phyloP scores from a whole-genome alignment of 2,329 filamentous ascomycete species.

The Xylariaceae sp. region DNA sequence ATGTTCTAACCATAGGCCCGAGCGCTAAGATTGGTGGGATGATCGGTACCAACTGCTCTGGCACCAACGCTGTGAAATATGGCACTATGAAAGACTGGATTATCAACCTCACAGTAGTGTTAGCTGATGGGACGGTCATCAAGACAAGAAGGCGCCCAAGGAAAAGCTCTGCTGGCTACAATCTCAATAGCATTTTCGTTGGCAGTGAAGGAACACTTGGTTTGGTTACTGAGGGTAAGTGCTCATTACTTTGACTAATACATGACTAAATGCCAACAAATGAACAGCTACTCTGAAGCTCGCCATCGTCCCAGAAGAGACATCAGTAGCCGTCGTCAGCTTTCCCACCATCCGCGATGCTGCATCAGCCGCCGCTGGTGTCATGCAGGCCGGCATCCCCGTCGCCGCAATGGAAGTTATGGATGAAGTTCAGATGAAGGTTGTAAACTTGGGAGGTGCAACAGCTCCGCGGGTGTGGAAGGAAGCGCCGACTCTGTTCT shows the following conservation, averaged over 20 bases:
- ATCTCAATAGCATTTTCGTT: constrained; percentile 79
- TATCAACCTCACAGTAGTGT: constrained; percentile 79
- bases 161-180: constrained; percentile 84
- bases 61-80: constrained; percentile 81
- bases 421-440: constrained; percentile 86
- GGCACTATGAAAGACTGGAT: constrained; percentile 91
- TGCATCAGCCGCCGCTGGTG: constrained; percentile 72
- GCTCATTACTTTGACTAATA: background rate
- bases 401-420: constrained; percentile 84
- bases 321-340: constrained; percentile 78
- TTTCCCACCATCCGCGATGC: constrained; percentile 80
- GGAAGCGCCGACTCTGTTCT: constrained; percentile 79
- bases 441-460: constrained; percentile 76
- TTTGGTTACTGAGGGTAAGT: constrained; percentile 72
- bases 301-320: constrained; percentile 75
- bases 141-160: constrained; percentile 79
- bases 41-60: constrained; percentile 79
- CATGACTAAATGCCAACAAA: constrained; percentile 2
- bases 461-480: constrained; percentile 74
- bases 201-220: constrained; percentile 83
- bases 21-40: constrained; percentile 81
- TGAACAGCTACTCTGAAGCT: constrained; percentile 75
- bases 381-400: constrained; percentile 77
- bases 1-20: constrained; percentile 48
- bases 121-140: constrained; percentile 78